Base-by-base conservation (phyloP, 345 rosid genomes). In the Moringa oleifera region DNA sequence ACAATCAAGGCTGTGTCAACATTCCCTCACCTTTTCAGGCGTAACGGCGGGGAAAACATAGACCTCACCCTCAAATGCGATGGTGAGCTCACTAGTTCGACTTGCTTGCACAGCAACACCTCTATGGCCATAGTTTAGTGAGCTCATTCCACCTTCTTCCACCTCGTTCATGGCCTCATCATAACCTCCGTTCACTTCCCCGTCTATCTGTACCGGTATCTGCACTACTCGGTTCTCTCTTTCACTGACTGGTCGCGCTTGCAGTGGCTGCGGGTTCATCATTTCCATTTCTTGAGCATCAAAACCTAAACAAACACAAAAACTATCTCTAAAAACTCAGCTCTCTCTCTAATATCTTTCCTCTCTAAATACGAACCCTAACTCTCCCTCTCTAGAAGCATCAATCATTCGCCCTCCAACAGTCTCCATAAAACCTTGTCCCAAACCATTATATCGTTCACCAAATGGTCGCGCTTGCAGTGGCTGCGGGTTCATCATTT, bases 11-110 rank as follows among this genome's bases (percentile, higher is more conserved):
- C n/a, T n/a, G n/a, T 2, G 6, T 13, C 22, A 20, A 23, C 21
- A 1, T 12, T 4, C 11, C 20, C 58, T 23, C 17, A 79, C 83
- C 76, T 76, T 76, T 18, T 73, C 65, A 23, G 76, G 70, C 22
- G 77, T 71, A 64, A 79, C 80, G 0, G 77, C 61, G 4, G 83
- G 80, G 67, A 79, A 79, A 50, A 79, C 79, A 63, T 71, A 79
- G 61, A 79, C 80, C 65, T 79, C 80, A 20, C 83, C 83, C 64
- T 79, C 80, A 37, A 76, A 79, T 5, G 83, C 64, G 31, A 79
- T 33, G 12, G 83, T 76, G 57, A 79, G 80, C 71, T 79, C 83
- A 73, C 83, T 64, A 19, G 80, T 68, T 19, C 76, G 70, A 68
- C 45, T 68, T 7, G 70, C 23, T 24, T 53, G 69, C 41, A 37